Evolutionary conservation across 371 early-diverging fungal genomes (phyloP), one percentile per base, ranked within the genome.

Genomic region (Coemansia linderi): DNA sequence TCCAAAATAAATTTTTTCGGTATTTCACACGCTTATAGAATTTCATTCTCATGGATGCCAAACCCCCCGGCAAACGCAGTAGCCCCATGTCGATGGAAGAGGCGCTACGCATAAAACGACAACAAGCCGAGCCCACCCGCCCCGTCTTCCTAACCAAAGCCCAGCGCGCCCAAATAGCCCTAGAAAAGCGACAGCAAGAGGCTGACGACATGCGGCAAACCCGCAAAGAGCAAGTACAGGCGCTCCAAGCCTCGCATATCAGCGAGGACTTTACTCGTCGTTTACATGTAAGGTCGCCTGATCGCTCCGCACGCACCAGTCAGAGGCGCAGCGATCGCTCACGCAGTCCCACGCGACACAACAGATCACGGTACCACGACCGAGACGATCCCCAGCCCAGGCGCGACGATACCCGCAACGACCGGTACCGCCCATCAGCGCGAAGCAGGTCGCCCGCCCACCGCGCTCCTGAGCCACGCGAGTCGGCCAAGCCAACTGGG

Each of bases 121-220:
- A 71, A 36, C 29, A 64, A 38, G 50, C 68, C 13, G 83, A 80
- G 61, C 71, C 72, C 37, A 44, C 43, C 3, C 40, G 56, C n/a
- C 79, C 83, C 1, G 81, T 79, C 36, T 97, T 96, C 63, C 71
- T 97, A 65, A 91, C 92, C 13, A 97, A 97, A 76, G 94, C 91
- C 75, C 92, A 97, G 73, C 87, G 97, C n/a, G 92, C 90, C 4
- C 84, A 90, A 65, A 59, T 92, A 19, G 98, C 98, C 1, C 73
- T 97, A 54, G 93, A 95, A 63, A 84, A 85, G 39, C 84, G 93
- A 36, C 90, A 92, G 74, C 85, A 87, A 63, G 92, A 95, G 71
- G 94, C 93, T 0, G 93, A 94, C 61, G 89, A 87, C 31, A 69
- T 84, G 69, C 85, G 90, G 33, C 69, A 76, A 19, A 79, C 71